Conservation (phyloP, 345 rosid species). For the Pistacia vera region DNA sequence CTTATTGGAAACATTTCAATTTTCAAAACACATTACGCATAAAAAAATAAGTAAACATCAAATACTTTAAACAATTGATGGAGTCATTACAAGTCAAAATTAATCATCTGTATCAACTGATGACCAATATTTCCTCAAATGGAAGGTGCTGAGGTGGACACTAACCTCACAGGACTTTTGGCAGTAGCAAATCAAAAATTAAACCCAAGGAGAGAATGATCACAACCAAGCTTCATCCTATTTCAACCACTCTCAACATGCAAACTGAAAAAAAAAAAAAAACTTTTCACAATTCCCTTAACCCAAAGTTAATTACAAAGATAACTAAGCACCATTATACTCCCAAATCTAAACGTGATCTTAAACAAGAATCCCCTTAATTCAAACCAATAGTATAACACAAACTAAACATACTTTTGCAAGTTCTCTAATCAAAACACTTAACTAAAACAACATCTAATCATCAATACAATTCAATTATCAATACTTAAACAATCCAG, state of each 20-base stretch:
- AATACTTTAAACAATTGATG: background rate
- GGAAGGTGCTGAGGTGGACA: background rate
- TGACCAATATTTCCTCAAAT: too few species aligned
- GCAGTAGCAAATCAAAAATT: conserved; percentile 1
- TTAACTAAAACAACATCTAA: background rate
- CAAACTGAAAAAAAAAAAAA: too few species aligned
- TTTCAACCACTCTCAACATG: background rate
- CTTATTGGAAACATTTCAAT: background rate
- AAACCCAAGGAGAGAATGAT: background rate
- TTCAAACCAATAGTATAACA: conserved; percentile 1
- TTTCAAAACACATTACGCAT: background rate
- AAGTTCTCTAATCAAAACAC: background rate
- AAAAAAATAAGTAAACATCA: background rate
- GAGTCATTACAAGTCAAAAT: conserved; percentile 7
- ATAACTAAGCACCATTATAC: conserved; percentile 2
- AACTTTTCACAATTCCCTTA: background rate
- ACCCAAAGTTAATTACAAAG: background rate
- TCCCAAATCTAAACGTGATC: conserved; percentile 1
- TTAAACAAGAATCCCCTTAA: background rate
- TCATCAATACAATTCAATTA: background rate
- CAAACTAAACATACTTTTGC: background rate
- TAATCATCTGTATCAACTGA: background rate
- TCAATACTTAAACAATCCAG: background rate
- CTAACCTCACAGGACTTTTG: background rate
- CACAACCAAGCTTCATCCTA: background rate